Evolutionary conservation across 1,284 basidiomycete species (phyloP).

Genomic region (Ganoderma sp.): DNA sequence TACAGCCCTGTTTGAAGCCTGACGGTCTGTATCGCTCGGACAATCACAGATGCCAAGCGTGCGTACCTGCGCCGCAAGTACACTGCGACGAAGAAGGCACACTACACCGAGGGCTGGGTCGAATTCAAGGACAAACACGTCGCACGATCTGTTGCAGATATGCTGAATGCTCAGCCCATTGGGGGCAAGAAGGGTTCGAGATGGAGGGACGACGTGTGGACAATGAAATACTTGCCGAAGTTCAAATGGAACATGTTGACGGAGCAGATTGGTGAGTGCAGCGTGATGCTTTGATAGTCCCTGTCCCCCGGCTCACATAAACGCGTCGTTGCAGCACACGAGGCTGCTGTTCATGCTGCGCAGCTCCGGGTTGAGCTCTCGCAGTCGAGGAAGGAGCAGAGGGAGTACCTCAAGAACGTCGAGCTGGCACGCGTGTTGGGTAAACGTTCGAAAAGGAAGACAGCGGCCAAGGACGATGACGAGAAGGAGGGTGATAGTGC

Average conservation of each 20-base stretch:
- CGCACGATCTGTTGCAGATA: slow-evolving; percentile 88
- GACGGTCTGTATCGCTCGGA: not conserved
- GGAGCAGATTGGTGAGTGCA: slow-evolving; percentile 91
- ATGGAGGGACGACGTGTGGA: slow-evolving; percentile 98
- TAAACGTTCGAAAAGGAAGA: slow-evolving; percentile 77
- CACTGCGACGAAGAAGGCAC: slow-evolving; percentile 80
- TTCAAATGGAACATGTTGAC: slow-evolving; percentile 99
- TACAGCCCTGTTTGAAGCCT: not conserved
- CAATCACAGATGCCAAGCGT: slow-evolving; percentile 70
- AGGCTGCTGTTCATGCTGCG: slow-evolving; percentile 88
- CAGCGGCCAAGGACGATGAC: slow-evolving; percentile 26
- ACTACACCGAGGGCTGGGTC: slow-evolving; percentile 98
- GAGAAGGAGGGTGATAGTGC: slow-evolving; percentile 17
- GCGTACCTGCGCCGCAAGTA: slow-evolving; percentile 80
- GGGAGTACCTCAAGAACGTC: slow-evolving; percentile 93
- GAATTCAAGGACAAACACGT: slow-evolving; percentile 95
- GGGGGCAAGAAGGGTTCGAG: slow-evolving; percentile 91
- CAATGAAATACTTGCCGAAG: slow-evolving; percentile 97
- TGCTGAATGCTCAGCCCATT: slow-evolving; percentile 96
- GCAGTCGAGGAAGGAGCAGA: slow-evolving; percentile 88
- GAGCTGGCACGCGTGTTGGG: slow-evolving; percentile 92
- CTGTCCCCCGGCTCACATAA: not conserved
- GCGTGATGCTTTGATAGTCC: not conserved
- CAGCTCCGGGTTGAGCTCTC: slow-evolving; percentile 90
- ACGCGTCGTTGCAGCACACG: slow-evolving; percentile 72